A percentile compares a stretch with the other conserved stretches of the same genome.
Evolutionary conservation across 2,329 filamentous ascomycete genomes (phyloP).

Genomic region (Colletotrichum caudatum): DNA sequence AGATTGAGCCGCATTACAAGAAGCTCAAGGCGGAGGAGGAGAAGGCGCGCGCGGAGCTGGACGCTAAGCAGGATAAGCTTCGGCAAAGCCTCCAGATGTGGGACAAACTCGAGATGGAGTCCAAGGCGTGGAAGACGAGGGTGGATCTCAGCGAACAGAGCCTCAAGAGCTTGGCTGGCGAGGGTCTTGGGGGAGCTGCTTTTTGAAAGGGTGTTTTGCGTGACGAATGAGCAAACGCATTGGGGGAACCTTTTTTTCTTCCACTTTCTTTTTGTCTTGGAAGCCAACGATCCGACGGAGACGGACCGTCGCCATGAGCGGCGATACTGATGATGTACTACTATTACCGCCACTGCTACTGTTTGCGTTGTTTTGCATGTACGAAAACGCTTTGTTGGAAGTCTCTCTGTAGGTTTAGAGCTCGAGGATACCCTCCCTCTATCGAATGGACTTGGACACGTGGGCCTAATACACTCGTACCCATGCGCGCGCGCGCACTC

Average conservation of each 20-base stretch:
- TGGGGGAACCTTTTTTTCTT: not conserved
- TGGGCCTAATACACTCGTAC: no score
- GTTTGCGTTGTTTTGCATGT: constrained; percentile 9
- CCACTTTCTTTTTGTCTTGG: not conserved
- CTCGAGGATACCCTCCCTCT: constrained; percentile 24
- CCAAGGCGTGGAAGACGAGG: constrained; percentile 65
- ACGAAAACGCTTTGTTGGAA: constrained; percentile 9
- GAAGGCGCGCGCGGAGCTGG: constrained; percentile 65
- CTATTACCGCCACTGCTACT: not conserved
- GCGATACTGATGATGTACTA: constrained; percentile 29
- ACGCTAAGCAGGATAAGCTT: constrained; percentile 65
- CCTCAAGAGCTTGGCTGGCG: constrained; percentile 68
- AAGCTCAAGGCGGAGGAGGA: constrained; percentile 70
- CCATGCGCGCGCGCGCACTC: no score
- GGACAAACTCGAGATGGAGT: constrained; percentile 67
- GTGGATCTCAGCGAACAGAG: constrained; percentile 69
- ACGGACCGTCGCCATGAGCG: not conserved
- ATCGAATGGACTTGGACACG: not conserved
- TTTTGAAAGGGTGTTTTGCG: constrained; percentile 54
- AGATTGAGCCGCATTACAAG: constrained; percentile 65
- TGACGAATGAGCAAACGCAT: not conserved
- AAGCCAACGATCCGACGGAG: not conserved
- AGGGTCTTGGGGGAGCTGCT: constrained; percentile 66
- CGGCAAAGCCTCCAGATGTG: constrained; percentile 65
- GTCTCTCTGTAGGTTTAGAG: not conserved